Evolutionary conservation across 306 rosid genomes (phyloP).

Genomic region (Cyclanthera cordifolia): DNA sequence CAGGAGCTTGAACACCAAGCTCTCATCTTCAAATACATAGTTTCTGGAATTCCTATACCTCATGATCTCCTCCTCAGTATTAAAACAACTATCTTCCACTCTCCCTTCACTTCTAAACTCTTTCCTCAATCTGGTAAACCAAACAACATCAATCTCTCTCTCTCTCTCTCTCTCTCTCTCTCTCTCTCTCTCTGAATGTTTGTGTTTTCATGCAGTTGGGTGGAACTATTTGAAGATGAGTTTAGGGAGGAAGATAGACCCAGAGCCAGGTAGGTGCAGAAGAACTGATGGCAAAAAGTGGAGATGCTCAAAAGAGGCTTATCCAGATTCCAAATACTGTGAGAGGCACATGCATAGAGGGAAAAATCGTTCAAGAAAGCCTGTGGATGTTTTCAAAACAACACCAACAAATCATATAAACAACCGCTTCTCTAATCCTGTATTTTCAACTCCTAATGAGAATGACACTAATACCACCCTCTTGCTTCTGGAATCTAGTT

Average conservation of each 20-base stretch:
- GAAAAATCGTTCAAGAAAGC: conserved; percentile 99
- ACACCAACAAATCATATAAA: conserved; percentile 22
- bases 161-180: background rate
- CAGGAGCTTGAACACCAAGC: conserved; percentile 99
- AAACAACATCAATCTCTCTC: conserved; percentile 13
- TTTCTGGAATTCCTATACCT: conserved; percentile 78
- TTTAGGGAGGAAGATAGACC: conserved; percentile 81
- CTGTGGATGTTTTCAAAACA: conserved; percentile 74
- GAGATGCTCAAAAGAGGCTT: conserved; percentile 97
- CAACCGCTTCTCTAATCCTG: conserved; percentile 20
- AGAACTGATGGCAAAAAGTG: conserved; percentile 97
- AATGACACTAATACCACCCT: conserved; percentile 37
- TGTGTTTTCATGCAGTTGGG: conserved; percentile 47
- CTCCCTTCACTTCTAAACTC: conserved; percentile 47
- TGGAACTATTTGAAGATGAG: conserved; percentile 94
- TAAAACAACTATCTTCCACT: conserved; percentile 50
- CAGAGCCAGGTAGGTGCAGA: conserved; percentile 96
- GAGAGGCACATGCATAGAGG: conserved; percentile 99
- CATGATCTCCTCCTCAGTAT: conserved; percentile 73
- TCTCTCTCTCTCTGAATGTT: background rate
- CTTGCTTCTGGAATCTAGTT: conserved; percentile 40
- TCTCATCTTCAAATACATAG: conserved; percentile 90
- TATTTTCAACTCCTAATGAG: conserved; percentile 37
- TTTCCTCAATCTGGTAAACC: conserved; percentile 64
- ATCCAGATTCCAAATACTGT: conserved; percentile 86